phyloP scores from a whole-genome alignment of 2,329 filamentous ascomycete species.

The Exophiala bonariae region DNA sequence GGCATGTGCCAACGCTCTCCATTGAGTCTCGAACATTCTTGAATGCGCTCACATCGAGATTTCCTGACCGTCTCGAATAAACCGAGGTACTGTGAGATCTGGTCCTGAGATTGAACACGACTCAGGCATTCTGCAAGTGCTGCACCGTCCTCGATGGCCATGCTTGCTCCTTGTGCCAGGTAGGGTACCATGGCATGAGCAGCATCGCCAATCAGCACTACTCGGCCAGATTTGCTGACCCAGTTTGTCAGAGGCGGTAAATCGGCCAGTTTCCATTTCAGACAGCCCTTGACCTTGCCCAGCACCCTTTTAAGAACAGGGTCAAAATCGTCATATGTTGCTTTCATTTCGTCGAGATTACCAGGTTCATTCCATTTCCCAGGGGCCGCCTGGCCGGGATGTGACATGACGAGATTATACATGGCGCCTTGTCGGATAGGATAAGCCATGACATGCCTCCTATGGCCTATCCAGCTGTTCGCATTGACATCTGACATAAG shows the following conservation, averaged over 20 bases:
- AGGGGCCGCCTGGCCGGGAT: constrained; percentile 37
- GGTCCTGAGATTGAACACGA: constrained; percentile 2
- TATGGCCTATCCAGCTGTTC: constrained; percentile 28
- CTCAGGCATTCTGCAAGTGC: constrained; percentile 7
- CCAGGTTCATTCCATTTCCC: constrained; percentile 29
- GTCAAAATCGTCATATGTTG: constrained; percentile 6
- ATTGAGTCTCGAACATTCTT: constrained; percentile 46
- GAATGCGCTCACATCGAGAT: constrained; percentile 38
- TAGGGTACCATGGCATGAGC: constrained; percentile 37
- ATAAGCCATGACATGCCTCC: constrained; percentile 30
- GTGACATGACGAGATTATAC: constrained; percentile 49
- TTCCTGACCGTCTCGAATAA: constrained; percentile 40
- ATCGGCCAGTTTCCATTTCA: constrained; percentile 32
- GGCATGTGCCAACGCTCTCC: constrained; percentile 49
- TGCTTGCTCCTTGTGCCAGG: constrained; percentile 28
- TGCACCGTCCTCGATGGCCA: constrained; percentile 12
- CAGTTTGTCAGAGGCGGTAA: constrained; percentile 34
- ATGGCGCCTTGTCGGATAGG: constrained; percentile 23
- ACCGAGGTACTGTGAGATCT: constrained; percentile 34
- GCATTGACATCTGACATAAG: constrained; percentile 1
- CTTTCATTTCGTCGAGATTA: constrained; percentile 31
- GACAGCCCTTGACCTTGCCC: constrained; percentile 20
- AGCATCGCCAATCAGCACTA: constrained; percentile 48
- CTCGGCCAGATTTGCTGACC: constrained; percentile 59
- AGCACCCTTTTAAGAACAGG: constrained; percentile 35